Percentiles rank a stretch among this genome's conserved stretches.
Conservation (phyloP, 1,284 basidiomycete species). For the Gymnopus androsaceus region DNA sequence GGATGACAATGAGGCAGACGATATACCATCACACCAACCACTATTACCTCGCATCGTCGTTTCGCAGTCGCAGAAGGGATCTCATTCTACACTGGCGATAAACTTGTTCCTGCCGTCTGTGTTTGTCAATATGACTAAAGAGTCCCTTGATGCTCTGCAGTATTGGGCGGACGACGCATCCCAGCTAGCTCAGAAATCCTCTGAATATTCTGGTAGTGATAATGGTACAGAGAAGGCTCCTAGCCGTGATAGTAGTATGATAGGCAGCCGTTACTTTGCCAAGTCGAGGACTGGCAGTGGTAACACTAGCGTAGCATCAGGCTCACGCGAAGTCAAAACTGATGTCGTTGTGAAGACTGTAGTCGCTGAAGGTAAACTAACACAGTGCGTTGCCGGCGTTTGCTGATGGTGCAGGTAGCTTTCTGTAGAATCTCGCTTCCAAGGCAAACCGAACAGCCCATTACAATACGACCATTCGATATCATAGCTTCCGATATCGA, state of each 20-base stretch:
- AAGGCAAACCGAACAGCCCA: slow-evolving; percentile 23
- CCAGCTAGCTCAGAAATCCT: slow-evolving; percentile 59
- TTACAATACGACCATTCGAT: slow-evolving; percentile 49
- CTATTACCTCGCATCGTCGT: slow-evolving; percentile 38
- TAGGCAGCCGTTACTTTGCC: slow-evolving; percentile 83
- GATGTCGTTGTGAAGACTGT: slow-evolving; percentile 56
- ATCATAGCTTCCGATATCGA: slow-evolving; percentile 65
- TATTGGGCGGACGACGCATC: slow-evolving; percentile 84
- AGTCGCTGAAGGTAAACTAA: slow-evolving; percentile 57
- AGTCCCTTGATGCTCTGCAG: slow-evolving; percentile 73
- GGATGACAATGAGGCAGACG: slow-evolving; percentile 3
- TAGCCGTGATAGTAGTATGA: slow-evolving; percentile 68
- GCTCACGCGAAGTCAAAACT: slow-evolving; percentile 25
- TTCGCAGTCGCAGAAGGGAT: slow-evolving; percentile 23
- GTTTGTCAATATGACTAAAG: slow-evolving; percentile 64
- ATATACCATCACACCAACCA: slow-evolving; percentile 15
- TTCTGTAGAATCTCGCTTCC: slow-evolving; percentile 38
- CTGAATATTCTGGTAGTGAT: slow-evolving; percentile 20
- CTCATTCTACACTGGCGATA: slow-evolving; percentile 33
- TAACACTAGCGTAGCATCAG: slow-evolving; percentile 37
- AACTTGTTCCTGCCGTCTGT: slow-evolving; percentile 66
- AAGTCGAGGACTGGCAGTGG: slow-evolving; percentile 52
- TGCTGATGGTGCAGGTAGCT: slow-evolving; percentile 27
- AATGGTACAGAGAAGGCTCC: slow-evolving; percentile 36
- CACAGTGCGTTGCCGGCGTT: slow-evolving; percentile 11